Conservation (phyloP, 75 land plant genomes). For the Ceratopteris richardii region DNA sequence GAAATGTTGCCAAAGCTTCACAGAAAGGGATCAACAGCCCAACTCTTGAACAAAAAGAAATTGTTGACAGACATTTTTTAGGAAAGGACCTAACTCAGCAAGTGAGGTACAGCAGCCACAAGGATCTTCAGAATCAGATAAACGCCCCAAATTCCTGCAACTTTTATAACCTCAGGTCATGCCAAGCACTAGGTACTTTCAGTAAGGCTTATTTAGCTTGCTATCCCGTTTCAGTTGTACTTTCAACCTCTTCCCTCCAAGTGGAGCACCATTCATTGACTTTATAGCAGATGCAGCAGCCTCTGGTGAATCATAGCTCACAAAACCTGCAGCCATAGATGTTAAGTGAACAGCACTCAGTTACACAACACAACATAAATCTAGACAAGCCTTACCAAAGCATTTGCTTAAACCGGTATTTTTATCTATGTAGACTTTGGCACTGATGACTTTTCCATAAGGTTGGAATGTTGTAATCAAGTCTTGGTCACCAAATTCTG, state of each 20-base stretch:
- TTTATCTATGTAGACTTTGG: conserved; percentile 91
- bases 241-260: conserved; percentile 87
- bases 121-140: too few relatives aligned
- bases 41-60: background rate
- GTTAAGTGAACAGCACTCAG: too few relatives aligned
- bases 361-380: too few relatives aligned
- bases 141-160: too few relatives aligned
- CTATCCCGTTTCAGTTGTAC: conserved; percentile 92
- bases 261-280: conserved; percentile 78
- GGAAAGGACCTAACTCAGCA: too few relatives aligned
- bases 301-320: conserved; percentile 75
- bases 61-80: background rate
- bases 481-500: conserved; percentile 89
- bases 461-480: conserved; percentile 64
- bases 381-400: conserved; percentile 48
- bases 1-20: background rate
- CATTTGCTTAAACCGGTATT: conserved; percentile 94
- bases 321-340: conserved; percentile 76
- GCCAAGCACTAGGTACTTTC: too few relatives aligned
- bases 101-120: too few relatives aligned
- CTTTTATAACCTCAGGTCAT: too few relatives aligned
- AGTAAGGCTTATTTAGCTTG: conserved; percentile 71
- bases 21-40: conserved; percentile 6
- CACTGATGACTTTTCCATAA: conserved; percentile 85
- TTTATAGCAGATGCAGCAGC: conserved; percentile 80